Conservation (phyloP, 2,329 filamentous ascomycete genomes). For the Tricladium varicosporioides region DNA sequence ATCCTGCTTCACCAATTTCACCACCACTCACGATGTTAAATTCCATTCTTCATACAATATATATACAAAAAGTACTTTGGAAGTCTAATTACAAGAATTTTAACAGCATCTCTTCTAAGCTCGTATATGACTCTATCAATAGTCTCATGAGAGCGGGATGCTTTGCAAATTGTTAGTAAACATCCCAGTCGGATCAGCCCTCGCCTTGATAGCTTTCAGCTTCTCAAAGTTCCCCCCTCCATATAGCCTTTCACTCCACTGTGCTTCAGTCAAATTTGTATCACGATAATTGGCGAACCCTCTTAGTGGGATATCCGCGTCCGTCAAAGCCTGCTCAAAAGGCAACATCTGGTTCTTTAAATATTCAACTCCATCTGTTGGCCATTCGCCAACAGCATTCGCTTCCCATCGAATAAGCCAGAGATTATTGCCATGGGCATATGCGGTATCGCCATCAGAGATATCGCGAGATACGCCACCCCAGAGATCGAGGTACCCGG, state of each 20-base stretch:
- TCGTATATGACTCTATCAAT: too few species aligned
- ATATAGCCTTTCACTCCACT: slow-evolving; percentile 18
- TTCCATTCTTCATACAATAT: too few species aligned
- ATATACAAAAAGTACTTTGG: too few species aligned
- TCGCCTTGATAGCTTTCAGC: slow-evolving; percentile 14
- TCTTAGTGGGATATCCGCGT: slow-evolving; percentile 5
- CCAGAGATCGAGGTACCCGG: slow-evolving; percentile 16
- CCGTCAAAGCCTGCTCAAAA: slow-evolving; percentile 11
- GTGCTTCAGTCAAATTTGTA: slow-evolving; percentile 5
- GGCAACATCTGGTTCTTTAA: slow-evolving; percentile 12
- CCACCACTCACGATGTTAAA: too few species aligned
- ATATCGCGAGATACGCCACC: slow-evolving; percentile 10
- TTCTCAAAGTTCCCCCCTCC: slow-evolving; percentile 12
- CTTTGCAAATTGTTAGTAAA: slow-evolving; percentile 18
- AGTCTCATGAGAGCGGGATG: slow-evolving; percentile 9
- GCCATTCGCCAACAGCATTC: background rate
- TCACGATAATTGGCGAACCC: slow-evolving; percentile 20
- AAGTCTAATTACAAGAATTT: too few species aligned
- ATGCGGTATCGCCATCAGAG: slow-evolving; percentile 6
- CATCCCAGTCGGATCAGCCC: slow-evolving; percentile 12
- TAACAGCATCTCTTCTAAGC: too few species aligned
- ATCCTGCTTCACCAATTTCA: too few species aligned
- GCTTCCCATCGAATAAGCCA: slow-evolving; percentile 18
- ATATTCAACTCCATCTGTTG: slow-evolving; percentile 12
- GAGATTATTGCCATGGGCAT: slow-evolving; percentile 14